Base-by-base conservation (phyloP, 306 rosid species). In the Gastrolobium bilobum region DNA sequence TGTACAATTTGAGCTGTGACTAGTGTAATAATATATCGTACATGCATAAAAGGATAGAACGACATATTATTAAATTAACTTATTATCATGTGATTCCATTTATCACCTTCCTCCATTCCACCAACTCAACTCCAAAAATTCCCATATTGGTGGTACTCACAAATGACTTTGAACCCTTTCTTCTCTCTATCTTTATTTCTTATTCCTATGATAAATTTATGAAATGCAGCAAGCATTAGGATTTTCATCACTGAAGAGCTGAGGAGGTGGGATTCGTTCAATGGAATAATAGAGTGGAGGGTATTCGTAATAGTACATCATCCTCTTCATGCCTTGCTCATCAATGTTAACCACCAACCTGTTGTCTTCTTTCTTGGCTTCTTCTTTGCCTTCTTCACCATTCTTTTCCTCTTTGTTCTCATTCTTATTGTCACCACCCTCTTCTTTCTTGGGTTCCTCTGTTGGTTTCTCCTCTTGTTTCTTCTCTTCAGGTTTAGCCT, bases 231-330 rank as follows among this genome's bases (percentile, higher is more conserved):
- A 94, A 35, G 98, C 98, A 83, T 92, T 94, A 10, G 98, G 97
- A 74, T 94, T 94, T 88, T 94, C 98, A 83, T 94, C 97, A 68
- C 97, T 94, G 79, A 94, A 92, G 10, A 94, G 88, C 89, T 92
- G 99, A 73, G 97, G 99, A 1, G 97, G 93, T 26, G 98, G 98
- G 73, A 81, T 80, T 69, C 89, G 65, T 86, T 94, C 93, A 29
- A 88, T 86, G 39, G 89, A 82, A 79, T 92, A 89, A 20, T 20
- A 20, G 65, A 88, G 85, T 68, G 98, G 96, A 9, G 85, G 96
- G 37, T 89, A 90, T 5, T 89, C 96, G 14, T 89, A 88, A 75
- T 93, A 85, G 52, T 90, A 71, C 93, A 90, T 89, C 98, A 89
- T 92, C 71, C 96, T 94, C 89, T 84, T 94, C 92, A 86, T 79